Evolutionary conservation across 768 basidiomycete species (phyloP).

Genomic region (Termitomyces sp.): DNA sequence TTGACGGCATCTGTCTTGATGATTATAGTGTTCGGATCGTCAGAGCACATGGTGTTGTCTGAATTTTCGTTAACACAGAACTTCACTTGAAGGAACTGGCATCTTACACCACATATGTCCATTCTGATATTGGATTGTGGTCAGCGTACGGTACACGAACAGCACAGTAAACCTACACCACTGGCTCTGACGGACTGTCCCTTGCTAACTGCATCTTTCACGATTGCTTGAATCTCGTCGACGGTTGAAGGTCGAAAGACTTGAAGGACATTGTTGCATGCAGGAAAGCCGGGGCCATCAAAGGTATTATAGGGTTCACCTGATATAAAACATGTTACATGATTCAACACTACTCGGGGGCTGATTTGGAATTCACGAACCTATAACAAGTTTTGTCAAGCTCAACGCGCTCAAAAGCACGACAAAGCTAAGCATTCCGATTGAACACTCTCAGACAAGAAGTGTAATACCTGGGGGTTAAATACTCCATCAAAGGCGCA

Average conservation of each 20-base stretch:
- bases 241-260: constrained; percentile 29
- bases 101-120: constrained; percentile 36
- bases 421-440: not conserved
- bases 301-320: constrained; percentile 30
- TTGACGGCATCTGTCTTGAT: constrained; percentile 32
- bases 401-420: not conserved
- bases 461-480: not conserved
- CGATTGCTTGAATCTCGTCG: constrained; percentile 27
- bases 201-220: constrained; percentile 26
- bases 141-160: not conserved
- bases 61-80: not conserved
- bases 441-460: not conserved
- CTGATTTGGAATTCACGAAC: not conserved
- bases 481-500: not conserved
- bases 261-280: constrained; percentile 26
- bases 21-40: constrained; percentile 30
- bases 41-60: constrained; percentile 37
- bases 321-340: not conserved
- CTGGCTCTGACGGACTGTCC: constrained; percentile 30
- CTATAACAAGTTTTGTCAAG: not conserved
- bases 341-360: no score
- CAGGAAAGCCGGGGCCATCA: constrained; percentile 31
- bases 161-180: constrained; percentile 21
- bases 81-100: not conserved
- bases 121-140: constrained; percentile 19